phyloP scores from a whole-genome alignment of 495 filamentous ascomycete species.

The Darksidea phi region DNA sequence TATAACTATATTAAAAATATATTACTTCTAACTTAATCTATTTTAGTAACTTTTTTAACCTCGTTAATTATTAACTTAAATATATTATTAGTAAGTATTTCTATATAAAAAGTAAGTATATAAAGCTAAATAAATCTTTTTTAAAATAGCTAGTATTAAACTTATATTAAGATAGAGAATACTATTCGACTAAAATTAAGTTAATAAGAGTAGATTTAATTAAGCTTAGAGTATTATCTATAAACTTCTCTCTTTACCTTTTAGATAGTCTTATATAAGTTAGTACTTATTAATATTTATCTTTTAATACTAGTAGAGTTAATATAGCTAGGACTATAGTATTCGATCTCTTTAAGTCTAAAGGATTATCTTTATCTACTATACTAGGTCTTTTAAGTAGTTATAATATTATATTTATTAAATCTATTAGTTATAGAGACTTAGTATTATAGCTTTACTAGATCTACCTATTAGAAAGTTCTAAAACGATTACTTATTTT shows the following conservation, averaged over 20 bases:
- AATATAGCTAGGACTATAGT: too few relatives aligned
- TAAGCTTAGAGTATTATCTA: neutral
- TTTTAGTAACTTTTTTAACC: neutral
- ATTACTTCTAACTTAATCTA: neutral
- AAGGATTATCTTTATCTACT: neutral
- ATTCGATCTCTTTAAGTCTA: too few relatives aligned
- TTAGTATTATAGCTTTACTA: neutral
- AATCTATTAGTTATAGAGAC: neutral
- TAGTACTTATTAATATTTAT: neutral
- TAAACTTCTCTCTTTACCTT: neutral
- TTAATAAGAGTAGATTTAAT: neutral
- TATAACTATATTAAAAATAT: neutral
- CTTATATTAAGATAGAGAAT: too few relatives aligned
- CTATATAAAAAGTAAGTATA: too few relatives aligned
- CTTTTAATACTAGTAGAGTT: too few relatives aligned
- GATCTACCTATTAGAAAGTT: slow-evolving; percentile 2
- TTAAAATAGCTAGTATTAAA: too few relatives aligned
- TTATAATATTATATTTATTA: neutral
- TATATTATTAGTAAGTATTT: neutral
- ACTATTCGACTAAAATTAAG: neutral
- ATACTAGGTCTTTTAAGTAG: neutral
- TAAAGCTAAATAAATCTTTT: too few relatives aligned
- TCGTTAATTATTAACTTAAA: slow-evolving; percentile 1
- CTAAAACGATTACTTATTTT: neutral
- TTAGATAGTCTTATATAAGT: neutral